Evolutionary conservation across 169 alveolate genomes (phyloP), one percentile per base, ranked within the genome.

Genomic region (Sarcocystis neurona): DNA sequence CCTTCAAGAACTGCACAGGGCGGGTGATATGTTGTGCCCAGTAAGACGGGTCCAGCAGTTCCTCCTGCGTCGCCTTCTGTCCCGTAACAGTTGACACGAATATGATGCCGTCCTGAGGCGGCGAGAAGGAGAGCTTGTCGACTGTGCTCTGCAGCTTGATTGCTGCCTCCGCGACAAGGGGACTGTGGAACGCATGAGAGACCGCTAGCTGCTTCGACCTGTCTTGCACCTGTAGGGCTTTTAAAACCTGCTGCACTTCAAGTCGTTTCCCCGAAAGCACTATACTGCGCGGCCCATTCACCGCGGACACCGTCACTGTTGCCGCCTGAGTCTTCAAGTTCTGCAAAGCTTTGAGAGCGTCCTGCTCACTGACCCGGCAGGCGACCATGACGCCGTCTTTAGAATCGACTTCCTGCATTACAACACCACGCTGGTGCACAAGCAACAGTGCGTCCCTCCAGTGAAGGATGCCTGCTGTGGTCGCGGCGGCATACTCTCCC

Each of bases 401-500:
- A 18, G 84, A 18, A 18, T 41, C 74, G 18, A 68, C 20, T 4
- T 70, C 84, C 46, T 68, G 82, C 75, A 93, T 89, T 2, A 93
- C n/a, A 0, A 56, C 34, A 6, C 91, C 94, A 37, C 95, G 87
- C 70, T 41, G 47, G 48, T 63, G 84, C 20, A 93, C 68, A 3
- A 91, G 91, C 10, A 46, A 84, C 1, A 93, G 78, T 32, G 92
- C 95, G 41, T 74, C 79, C 77, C 90, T 89, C 63, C 91, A 63
- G 44, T 68, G 39, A 94, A 93, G 90, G 68, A 93, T 82, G 34
- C 87, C 92, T 39, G 93, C 89, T 0, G 58, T 66, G 47, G 80
- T 93, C 12, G 95, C 95, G 39, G 89, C 95, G 27, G 89, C 86
- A 39, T 93, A 93, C 79, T 93, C 95, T 0, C 95, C 95, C 32